phyloP scores from a whole-genome alignment of 192 early-diverging fungal species.

The Coemansia sp. region DNA sequence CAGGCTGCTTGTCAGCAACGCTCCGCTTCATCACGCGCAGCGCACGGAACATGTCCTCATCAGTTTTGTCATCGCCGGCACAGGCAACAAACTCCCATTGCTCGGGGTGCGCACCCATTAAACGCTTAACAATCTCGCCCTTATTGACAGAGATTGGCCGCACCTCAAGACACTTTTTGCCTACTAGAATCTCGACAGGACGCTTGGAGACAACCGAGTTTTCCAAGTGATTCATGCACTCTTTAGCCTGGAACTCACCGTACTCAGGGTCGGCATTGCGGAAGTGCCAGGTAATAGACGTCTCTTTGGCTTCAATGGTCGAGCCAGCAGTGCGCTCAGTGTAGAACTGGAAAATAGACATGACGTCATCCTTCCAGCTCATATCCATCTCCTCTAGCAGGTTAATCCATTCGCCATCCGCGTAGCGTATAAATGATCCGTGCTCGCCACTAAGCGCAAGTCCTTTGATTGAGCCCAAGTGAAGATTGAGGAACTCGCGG shows the following conservation, averaged over 20 bases:
- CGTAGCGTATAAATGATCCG: conserved; percentile 89
- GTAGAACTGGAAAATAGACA: conserved; percentile 92
- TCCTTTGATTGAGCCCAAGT: conserved; percentile 73
- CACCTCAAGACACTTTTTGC: conserved; percentile 96
- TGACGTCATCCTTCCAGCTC: conserved; percentile 91
- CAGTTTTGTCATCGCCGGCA: conserved; percentile 96
- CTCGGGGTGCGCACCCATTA: conserved; percentile 59
- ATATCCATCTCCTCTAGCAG: conserved; percentile 74
- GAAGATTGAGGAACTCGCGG: conserved; percentile 75
- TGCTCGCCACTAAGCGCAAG: conserved; percentile 93
- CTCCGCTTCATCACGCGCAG: conserved; percentile 45
- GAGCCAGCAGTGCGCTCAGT: conserved; percentile 93
- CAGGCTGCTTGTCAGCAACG: conserved; percentile 7
- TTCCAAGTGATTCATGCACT: conserved; percentile 95
- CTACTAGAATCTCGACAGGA: conserved; percentile 90
- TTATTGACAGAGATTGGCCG: conserved; percentile 93
- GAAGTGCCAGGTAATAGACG: conserved; percentile 96
- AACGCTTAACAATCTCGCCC: conserved; percentile 92
- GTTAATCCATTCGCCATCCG: conserved; percentile 74
- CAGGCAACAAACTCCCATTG: conserved; percentile 89
- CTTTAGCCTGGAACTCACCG: conserved; percentile 94
- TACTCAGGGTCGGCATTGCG: conserved; percentile 92
- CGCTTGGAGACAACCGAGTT: conserved; percentile 87
- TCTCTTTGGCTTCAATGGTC: conserved; percentile 90
- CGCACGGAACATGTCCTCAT: conserved; percentile 95